phyloP scores from a whole-genome alignment of 2,329 filamentous ascomycete species.

The Diaporthe eres region DNA sequence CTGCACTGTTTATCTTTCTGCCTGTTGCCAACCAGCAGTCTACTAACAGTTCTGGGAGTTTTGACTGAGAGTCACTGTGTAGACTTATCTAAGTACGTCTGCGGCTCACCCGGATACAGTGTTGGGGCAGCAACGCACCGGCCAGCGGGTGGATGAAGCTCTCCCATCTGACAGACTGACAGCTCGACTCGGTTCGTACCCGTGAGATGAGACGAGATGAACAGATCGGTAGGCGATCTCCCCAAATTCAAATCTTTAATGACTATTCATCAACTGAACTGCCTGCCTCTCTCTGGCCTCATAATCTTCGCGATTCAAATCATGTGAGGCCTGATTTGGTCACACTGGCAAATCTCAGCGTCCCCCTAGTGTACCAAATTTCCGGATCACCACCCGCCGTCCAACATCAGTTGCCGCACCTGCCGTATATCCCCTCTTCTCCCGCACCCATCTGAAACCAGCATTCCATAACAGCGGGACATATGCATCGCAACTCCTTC shows the following conservation, averaged over 20 bases:
- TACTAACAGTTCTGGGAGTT: not conserved
- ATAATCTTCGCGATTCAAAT: not conserved
- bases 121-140: not conserved
- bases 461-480: conserved; percentile 13
- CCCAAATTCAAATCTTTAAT: conserved; percentile 1
- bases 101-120: not conserved
- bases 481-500: not conserved
- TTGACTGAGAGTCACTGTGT: not conserved
- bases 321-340: conserved; percentile 8
- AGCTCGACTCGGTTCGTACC: conserved; percentile 5
- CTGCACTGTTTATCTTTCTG: conserved; percentile 8
- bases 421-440: not conserved
- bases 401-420: not conserved
- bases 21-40: conserved; percentile 9
- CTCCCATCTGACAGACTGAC: conserved; percentile 14
- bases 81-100: not conserved
- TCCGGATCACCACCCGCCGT: conserved; percentile 7
- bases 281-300: not conserved
- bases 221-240: not conserved
- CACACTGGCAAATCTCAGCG: conserved; percentile 18
- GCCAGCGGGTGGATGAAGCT: conserved; percentile 8
- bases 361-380: conserved; percentile 25
- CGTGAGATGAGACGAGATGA: conserved; percentile 31
- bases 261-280: not conserved
- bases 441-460: conserved; percentile 7